These are phyloP conservation scores for Neurospora discreta DNA, from an alignment of 495 filamentous ascomycete genomes.

Conservation along the genomic window DNA sequence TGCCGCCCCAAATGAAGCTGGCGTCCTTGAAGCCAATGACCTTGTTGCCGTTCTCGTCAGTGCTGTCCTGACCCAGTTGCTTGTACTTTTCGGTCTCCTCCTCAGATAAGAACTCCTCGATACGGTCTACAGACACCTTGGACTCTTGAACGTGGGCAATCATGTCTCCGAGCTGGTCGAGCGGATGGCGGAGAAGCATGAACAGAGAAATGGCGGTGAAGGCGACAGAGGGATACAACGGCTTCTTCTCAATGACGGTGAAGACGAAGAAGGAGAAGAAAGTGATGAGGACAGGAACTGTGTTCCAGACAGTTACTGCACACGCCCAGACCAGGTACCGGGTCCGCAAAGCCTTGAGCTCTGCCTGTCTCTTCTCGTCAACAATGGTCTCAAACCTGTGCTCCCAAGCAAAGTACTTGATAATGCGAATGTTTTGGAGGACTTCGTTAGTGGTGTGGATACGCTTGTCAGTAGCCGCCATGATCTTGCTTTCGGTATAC, in stretches of 20 bases:
- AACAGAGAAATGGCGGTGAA: constrained; percentile 97
- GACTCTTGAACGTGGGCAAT: constrained; percentile 96
- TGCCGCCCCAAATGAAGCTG: constrained; percentile 80
- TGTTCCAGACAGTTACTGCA: constrained; percentile 91
- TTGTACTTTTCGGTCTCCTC: constrained; percentile 93
- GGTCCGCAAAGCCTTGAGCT: constrained; percentile 65
- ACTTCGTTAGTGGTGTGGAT: constrained; percentile 97
- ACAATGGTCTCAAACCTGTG: constrained; percentile 79
- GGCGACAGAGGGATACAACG: constrained; percentile 81
- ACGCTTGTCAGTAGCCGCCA: constrained; percentile 88
- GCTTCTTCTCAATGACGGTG: constrained; percentile 82
- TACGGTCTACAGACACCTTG: constrained; percentile 91
- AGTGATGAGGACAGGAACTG: constrained; percentile 89
- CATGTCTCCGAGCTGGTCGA: constrained; percentile 98
- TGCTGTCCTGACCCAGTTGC: constrained; percentile 59
- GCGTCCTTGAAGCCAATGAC: constrained; percentile 76
- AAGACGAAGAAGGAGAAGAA: constrained; percentile 93
- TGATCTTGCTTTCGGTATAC: constrained; percentile 74
- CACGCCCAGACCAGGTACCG: constrained; percentile 85
- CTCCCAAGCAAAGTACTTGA: constrained; percentile 99
- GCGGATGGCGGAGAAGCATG: constrained; percentile 81
- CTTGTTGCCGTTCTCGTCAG: constrained; percentile 47
- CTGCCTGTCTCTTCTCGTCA: constrained; percentile 70
- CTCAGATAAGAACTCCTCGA: constrained; percentile 89
- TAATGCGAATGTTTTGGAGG: constrained; percentile 94